Evolutionary conservation across 306 rosid species (phyloP), one percentile per base, ranked within the genome.

Genomic region (Lupinus albus): DNA sequence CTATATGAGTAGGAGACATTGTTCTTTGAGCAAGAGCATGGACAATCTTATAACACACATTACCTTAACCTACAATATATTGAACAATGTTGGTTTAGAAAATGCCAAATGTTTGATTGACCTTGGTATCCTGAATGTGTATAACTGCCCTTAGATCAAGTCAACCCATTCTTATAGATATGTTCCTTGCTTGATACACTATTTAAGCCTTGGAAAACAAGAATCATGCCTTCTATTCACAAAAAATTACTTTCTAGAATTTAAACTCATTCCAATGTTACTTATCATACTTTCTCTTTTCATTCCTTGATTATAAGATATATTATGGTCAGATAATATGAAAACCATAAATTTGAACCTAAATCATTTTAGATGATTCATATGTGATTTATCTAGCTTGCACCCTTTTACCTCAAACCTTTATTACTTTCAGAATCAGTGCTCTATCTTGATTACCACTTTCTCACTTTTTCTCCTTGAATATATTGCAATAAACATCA

Each of bases 171-270:
- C 11, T 68, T 72, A 59, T 50, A 64, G 39, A 33, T 50, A 76
- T 74, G 61, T 70, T 52, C 58, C 70, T 78, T 67, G 74, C 75
- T 76, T 78, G 82, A 69, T 50, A 63, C 41, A 61, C 39, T 14
- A 4, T 48, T 54, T 80, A 60, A 28, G 16, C 28, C 13, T 50
- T 2, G 4, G 4, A 25, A 4, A 0, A 25, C 30, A 25, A 25
- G 30, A 25, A 25, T 25, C 30, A 25, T 25, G 30, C 4, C 4
- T 25, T 25, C 3, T 25, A 25, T 25, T 4, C 4, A 25, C 30
- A 25, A 25, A 20, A 20, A 25, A 25, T 25, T 25, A 25, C 30
- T 25, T 25, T 25, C 30, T 25, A 25, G 30, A 25, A 25, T 25
- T 1, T 25, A 25, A 25, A 25, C 30, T 1, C 30, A 25, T 25